phyloP scores from a whole-genome alignment of 352 stramenopile species.

The Globisporangium lucens region DNA sequence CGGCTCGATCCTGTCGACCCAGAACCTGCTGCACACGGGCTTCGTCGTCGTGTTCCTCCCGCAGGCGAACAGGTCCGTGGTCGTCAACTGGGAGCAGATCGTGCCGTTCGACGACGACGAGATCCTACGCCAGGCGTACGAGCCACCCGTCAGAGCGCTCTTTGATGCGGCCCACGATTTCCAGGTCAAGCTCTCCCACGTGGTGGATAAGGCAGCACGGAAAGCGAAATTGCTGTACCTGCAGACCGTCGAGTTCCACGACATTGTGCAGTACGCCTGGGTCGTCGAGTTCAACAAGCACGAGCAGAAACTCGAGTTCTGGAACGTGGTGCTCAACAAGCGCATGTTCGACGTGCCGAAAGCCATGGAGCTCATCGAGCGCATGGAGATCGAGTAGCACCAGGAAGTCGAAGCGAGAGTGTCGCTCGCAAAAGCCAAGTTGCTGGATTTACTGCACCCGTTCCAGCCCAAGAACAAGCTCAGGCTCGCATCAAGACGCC shows the following conservation, averaged over 20 bases:
- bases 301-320: constrained; percentile 54
- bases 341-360: constrained; percentile 47
- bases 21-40: constrained; percentile 58
- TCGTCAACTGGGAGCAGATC: constrained; percentile 57
- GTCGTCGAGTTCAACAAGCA: constrained; percentile 60
- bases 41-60: constrained; percentile 60
- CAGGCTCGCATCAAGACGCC: constrained; percentile 34
- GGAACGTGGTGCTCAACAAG: constrained; percentile 75
- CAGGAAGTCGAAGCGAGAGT: constrained; percentile 54
- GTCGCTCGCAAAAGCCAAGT: constrained; percentile 48
- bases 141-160: constrained; percentile 25
- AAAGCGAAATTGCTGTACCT: constrained; percentile 56
- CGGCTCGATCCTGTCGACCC: constrained; percentile 55
- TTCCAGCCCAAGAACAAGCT: constrained; percentile 49
- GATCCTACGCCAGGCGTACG: constrained; percentile 37
- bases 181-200: constrained; percentile 29
- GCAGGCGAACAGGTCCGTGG: constrained; percentile 47
- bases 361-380: constrained; percentile 54
- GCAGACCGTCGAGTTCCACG: constrained; percentile 64
- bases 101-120: constrained; percentile 43
- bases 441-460: constrained; percentile 49
- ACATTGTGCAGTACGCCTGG: constrained; percentile 68
- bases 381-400: constrained; percentile 49
- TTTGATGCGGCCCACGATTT: constrained; percentile 39
- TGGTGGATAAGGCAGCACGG: constrained; percentile 30